A percentile compares a stretch with the other conserved stretches of the same genome.
phyloP scores from a whole-genome alignment of 768 basidiomycete species.

The Amanita inopinata region DNA sequence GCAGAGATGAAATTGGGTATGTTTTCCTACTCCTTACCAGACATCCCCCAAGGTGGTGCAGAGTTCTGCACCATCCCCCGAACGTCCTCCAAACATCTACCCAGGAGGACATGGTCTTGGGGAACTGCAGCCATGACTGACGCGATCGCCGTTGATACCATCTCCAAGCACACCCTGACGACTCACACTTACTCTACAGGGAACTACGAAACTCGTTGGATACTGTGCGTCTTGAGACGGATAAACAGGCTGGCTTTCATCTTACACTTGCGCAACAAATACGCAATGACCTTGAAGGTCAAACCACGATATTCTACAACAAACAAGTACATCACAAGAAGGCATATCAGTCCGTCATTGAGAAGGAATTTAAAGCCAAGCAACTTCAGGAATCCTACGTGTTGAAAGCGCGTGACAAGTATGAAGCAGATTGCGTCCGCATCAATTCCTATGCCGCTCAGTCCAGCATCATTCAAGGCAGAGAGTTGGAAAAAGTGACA shows the following conservation, averaged over 20 bases:
- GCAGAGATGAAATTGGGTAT: conserved; percentile 91
- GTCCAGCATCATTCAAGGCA: conserved; percentile 83
- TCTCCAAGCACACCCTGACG: no score
- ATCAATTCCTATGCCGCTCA: conserved; percentile 95
- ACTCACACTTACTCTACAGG: conserved; percentile 31
- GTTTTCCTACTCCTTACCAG: conserved; percentile 21
- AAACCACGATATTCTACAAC: conserved; percentile 46
- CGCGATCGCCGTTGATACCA: background rate
- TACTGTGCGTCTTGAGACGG: conserved; percentile 74
- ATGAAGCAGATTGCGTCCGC: conserved; percentile 83
- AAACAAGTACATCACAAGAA: conserved; percentile 69
- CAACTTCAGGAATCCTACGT: conserved; percentile 82
- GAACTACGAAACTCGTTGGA: conserved; percentile 78
- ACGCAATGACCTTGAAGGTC: conserved; percentile 64
- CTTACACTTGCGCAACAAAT: conserved; percentile 66
- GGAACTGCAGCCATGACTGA: background rate
- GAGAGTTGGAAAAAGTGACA: conserved; percentile 85
- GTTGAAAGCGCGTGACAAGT: conserved; percentile 83
- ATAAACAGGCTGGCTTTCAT: conserved; percentile 70
- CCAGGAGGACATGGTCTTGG: background rate
- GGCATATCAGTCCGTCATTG: conserved; percentile 62
- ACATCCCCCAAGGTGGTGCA: background rate
- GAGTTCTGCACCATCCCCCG: background rate
- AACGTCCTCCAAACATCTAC: background rate
- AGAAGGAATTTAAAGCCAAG: conserved; percentile 87